These are phyloP conservation scores for Pholiota adiposa DNA, from an alignment of 1,284 basidiomycete species.

Conservation along the genomic window DNA sequence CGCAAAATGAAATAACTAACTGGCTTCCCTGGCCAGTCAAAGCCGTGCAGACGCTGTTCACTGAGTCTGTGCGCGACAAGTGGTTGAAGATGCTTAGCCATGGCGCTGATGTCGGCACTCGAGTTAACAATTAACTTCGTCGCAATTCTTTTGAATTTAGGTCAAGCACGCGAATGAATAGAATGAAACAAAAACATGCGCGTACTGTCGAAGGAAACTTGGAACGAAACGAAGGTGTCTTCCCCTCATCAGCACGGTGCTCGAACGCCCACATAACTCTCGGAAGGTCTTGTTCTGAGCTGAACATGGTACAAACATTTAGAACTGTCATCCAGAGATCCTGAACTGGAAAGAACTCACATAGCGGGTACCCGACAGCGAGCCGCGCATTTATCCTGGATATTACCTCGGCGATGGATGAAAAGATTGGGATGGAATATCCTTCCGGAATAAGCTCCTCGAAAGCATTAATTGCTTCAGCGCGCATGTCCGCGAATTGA, in stretches of 20 bases:
- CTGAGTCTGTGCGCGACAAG: slow-evolving; percentile 43
- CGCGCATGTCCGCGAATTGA: slow-evolving; percentile 26
- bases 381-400: slow-evolving; percentile 42
- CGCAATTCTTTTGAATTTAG: slow-evolving; percentile 5
- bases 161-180: neutral
- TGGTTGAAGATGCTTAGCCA: slow-evolving; percentile 35
- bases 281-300: slow-evolving; percentile 24
- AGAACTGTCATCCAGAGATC: neutral
- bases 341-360: slow-evolving; percentile 29
- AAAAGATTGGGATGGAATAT: slow-evolving; percentile 32
- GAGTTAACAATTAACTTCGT: slow-evolving; percentile 24
- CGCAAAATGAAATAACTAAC: slow-evolving; percentile 29
- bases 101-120: slow-evolving; percentile 27
- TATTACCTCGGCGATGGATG: slow-evolving; percentile 36
- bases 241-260: slow-evolving; percentile 14
- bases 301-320: neutral
- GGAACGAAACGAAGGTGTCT: slow-evolving; percentile 23
- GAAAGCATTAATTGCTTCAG: slow-evolving; percentile 26
- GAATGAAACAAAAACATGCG: neutral
- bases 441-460: slow-evolving; percentile 32
- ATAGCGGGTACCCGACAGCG: slow-evolving; percentile 47
- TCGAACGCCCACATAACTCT: slow-evolving; percentile 16
- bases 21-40: slow-evolving; percentile 40
- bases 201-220: slow-evolving; percentile 15
- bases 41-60: slow-evolving; percentile 38